phyloP scores from a whole-genome alignment of 352 stramenopile species.

The Lagenidium sp. region DNA sequence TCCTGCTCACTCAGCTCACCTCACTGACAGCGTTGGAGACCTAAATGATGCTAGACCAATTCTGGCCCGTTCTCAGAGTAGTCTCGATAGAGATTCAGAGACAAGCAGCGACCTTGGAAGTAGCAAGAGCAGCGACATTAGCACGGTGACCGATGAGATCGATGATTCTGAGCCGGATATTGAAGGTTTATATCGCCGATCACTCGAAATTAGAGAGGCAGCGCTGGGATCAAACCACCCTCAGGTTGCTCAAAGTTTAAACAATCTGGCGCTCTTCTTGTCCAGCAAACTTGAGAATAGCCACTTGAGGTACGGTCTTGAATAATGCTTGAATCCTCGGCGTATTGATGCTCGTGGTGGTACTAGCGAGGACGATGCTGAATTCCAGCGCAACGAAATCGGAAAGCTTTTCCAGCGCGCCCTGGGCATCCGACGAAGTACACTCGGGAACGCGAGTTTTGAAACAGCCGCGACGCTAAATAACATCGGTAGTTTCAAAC shows the following conservation, averaged over 20 bases:
- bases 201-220: conserved; percentile 61
- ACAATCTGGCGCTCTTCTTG: conserved; percentile 62
- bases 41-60: too few relatives aligned
- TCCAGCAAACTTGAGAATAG: conserved; percentile 4
- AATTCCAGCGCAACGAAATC: conserved; percentile 29
- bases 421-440: conserved; percentile 45
- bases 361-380: conserved; percentile 5
- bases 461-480: conserved; percentile 71
- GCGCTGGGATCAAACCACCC: conserved; percentile 49
- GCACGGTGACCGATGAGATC: background rate
- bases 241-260: conserved; percentile 68
- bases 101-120: too few relatives aligned
- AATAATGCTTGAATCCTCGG: too few relatives aligned
- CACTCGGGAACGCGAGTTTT: conserved; percentile 64
- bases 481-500: conserved; percentile 77
- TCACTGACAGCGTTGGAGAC: too few relatives aligned
- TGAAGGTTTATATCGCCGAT: conserved; percentile 57
- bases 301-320: too few relatives aligned
- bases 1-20: background rate
- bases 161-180: too few relatives aligned
- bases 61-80: too few relatives aligned
- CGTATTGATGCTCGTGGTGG: background rate
- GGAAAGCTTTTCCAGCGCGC: conserved; percentile 45
- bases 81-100: too few relatives aligned
- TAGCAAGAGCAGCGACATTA: background rate